These are phyloP conservation scores for Sporothrix pallida DNA, from an alignment of 2,329 filamentous ascomycete genomes.

Conservation along the genomic window DNA sequence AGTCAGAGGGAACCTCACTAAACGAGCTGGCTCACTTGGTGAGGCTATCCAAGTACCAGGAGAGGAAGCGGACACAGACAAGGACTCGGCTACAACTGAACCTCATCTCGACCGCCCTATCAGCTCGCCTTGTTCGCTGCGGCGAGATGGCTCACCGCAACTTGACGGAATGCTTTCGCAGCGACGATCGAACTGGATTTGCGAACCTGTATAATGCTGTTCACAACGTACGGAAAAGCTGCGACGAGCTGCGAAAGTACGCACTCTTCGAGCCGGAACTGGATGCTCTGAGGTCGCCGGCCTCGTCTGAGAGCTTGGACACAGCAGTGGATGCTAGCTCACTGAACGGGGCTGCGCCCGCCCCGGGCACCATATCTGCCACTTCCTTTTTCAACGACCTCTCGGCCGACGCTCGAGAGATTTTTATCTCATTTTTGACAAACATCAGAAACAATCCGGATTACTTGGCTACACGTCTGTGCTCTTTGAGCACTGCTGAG, in stretches of 20 bases:
- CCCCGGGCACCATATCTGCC: conserved; percentile 51
- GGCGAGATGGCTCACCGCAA: conserved; percentile 76
- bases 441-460: conserved; percentile 85
- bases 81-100: conserved; percentile 75
- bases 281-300: conserved; percentile 62
- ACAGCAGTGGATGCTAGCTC: conserved; percentile 48
- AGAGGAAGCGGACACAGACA: conserved; percentile 76
- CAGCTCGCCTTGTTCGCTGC: conserved; percentile 74
- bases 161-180: conserved; percentile 77
- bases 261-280: conserved; percentile 75
- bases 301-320: conserved; percentile 57
- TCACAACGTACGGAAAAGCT: conserved; percentile 78
- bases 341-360: conserved; percentile 45
- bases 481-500: conserved; percentile 75
- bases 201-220: conserved; percentile 76
- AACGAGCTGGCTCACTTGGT: conserved; percentile 80
- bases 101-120: conserved; percentile 75
- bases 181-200: conserved; percentile 80
- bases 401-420: conserved; percentile 73
- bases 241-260: conserved; percentile 73
- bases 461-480: conserved; percentile 83
- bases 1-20: conserved; percentile 70
- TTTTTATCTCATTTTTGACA: conserved; percentile 78
- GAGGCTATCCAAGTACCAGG: conserved; percentile 78
- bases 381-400: conserved; percentile 73